Evolutionary conservation across 805 yeast genomes (phyloP).

Genomic region (Candida sanyiensis): DNA sequence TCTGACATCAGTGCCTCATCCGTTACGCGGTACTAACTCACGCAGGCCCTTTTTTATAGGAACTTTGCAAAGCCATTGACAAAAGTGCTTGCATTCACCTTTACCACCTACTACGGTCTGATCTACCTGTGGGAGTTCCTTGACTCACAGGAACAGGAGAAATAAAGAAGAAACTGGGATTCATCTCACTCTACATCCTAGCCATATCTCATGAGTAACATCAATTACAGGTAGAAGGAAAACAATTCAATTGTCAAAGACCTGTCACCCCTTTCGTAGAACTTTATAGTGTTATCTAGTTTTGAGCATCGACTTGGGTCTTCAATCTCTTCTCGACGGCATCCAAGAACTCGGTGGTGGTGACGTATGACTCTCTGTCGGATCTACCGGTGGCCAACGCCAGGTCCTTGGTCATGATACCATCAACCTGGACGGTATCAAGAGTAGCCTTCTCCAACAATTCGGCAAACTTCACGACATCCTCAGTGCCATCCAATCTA

Average conservation of each 20-base stretch:
- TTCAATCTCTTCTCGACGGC: constrained; percentile 66
- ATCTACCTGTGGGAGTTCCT: constrained; percentile 40
- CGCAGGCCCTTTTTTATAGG: constrained; percentile 36
- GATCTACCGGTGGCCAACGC: constrained; percentile 88
- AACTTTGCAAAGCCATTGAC: constrained; percentile 41
- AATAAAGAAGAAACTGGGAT: too few relatives aligned
- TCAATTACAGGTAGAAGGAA: background rate
- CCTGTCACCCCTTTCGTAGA: background rate
- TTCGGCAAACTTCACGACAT: constrained; percentile 75
- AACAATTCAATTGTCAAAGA: constrained; percentile 8
- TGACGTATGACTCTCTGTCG: constrained; percentile 73
- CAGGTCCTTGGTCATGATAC: constrained; percentile 93
- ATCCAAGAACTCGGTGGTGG: constrained; percentile 87
- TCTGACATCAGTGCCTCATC: background rate
- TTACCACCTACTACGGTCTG: constrained; percentile 42
- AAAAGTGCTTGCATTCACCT: constrained; percentile 39
- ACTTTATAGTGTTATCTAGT: background rate
- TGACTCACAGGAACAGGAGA: constrained; percentile 26
- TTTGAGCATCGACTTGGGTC: constrained; percentile 8
- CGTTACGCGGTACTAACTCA: background rate
- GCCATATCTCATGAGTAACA: constrained; percentile 1
- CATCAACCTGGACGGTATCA: constrained; percentile 78
- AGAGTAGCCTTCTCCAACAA: constrained; percentile 76
- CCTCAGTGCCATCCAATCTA: constrained; percentile 78
- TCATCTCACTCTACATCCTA: too few relatives aligned